Evolutionary conservation across 306 rosid genomes (phyloP).

Genomic region (Canavalia gladiata): DNA sequence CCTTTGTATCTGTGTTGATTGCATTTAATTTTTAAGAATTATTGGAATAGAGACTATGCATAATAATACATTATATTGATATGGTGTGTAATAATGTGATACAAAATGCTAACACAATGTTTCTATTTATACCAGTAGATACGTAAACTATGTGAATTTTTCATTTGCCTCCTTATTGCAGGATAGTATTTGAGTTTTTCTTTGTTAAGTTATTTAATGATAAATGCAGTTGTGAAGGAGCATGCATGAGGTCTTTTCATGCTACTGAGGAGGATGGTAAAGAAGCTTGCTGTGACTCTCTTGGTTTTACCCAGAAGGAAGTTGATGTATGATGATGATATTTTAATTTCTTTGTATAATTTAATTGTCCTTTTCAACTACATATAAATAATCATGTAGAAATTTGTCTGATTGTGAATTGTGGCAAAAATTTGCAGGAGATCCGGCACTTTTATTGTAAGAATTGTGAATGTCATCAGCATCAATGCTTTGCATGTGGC

Average conservation of each 20-base stretch:
- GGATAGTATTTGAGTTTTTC: conserved; percentile 1
- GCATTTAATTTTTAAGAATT: not conserved
- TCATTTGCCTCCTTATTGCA: not conserved
- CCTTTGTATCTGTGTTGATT: conserved; percentile 8
- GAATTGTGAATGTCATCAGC: conserved; percentile 77
- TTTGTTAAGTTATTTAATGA: conserved; percentile 21
- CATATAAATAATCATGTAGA: conserved; percentile 10
- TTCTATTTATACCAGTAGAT: conserved; percentile 16
- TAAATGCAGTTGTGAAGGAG: conserved; percentile 85
- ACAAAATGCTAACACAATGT: not conserved
- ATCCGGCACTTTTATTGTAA: conserved; percentile 68
- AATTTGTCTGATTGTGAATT: conserved; percentile 39
- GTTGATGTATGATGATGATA: conserved; percentile 65
- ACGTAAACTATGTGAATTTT: not conserved
- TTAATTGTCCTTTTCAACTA: conserved; percentile 27
- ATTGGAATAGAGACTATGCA: not conserved
- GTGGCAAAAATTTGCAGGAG: conserved; percentile 59
- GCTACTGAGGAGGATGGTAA: conserved; percentile 65
- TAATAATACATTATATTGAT: not conserved
- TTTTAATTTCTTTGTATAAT: conserved; percentile 17
- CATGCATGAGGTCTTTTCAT: conserved; percentile 93
- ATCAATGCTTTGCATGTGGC: conserved; percentile 94
- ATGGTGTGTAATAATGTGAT: conserved; percentile 25
- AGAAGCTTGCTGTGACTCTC: conserved; percentile 70
- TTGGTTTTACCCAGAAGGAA: conserved; percentile 72